Base-by-base conservation (phyloP, 2,329 filamentous ascomycete genomes). In the Catunica adiposa region DNA sequence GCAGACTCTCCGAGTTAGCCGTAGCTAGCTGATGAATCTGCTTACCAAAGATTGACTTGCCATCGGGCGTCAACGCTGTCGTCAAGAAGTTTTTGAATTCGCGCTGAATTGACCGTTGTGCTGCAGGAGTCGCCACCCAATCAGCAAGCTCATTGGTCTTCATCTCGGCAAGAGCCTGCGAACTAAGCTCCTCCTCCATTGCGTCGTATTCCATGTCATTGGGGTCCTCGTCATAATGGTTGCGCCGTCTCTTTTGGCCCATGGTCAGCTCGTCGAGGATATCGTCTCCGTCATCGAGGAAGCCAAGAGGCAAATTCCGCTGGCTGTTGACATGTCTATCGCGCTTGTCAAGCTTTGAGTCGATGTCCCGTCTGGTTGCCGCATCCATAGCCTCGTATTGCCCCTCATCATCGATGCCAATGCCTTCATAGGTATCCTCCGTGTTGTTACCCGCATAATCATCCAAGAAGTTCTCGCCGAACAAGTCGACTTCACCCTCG, bases 41-140 rank as follows among this genome's bases (percentile, higher is more conserved):
- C 62, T 88, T 89, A 55, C 92, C 92, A 67, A 98, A 98, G 53
- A 98, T 89, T 0, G 92, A 98, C 3, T 81, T 83, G 55, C 89
- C 89, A 61, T 84, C 82, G 55, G 89, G 82, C 64, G 98, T 92
- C 4, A 83, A 95, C 67, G 94, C 97, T 63, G 96, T 90, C 9
- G 92, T 97, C 63, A 98, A 73, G 73, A 98, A 98, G 2, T 86
- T 84, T 68, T 94, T 95, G 79, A 98, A 98, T 69, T 98, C 92
- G 64, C 90, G 81, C 66, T 89, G 89, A 68, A 98, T 92, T 1
- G 89, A 94, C 62, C 87, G 80, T 69, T 95, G 87, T 11, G 98
- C 92, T 14, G 88, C 80, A 2, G 87, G 86, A 62, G 89, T 84
- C 14, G 87, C 83, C 44, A 98, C 85, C 94, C 94, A 98, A 61